A percentile compares a stretch with the other conserved stretches of the same genome.
Conservation (phyloP, 257 asterid genomes). For the Ajuga chamaepitys region DNA sequence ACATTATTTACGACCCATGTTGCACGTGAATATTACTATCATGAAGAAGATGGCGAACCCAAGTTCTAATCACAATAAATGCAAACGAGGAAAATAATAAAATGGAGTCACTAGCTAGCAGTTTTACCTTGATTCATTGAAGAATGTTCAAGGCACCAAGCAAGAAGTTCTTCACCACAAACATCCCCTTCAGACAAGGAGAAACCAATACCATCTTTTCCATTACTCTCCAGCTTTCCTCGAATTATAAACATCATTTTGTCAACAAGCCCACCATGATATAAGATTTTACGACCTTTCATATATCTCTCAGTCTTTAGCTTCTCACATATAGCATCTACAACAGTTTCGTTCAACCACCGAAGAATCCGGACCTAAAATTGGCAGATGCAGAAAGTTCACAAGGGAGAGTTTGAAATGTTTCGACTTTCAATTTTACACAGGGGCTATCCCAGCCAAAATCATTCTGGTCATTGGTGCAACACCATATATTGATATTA, state of each 20-base stretch:
- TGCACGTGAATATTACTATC: too few species aligned
- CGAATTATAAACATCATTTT: conserved; percentile 88
- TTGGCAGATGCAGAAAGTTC: not conserved
- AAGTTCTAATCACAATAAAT: too few species aligned
- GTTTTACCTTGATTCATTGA: conserved; percentile 57
- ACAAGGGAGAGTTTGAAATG: too few species aligned
- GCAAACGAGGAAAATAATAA: too few species aligned
- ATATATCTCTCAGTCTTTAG: conserved; percentile 73
- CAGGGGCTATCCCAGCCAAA: too few species aligned
- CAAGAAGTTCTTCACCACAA: conserved; percentile 95
- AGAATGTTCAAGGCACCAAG: conserved; percentile 96
- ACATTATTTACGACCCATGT: too few species aligned
- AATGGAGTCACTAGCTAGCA: too few species aligned
- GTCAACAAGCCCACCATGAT: conserved; percentile 64
- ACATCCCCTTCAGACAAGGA: conserved; percentile 70
- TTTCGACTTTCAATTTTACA: too few species aligned
- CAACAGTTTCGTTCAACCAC: conserved; percentile 64
- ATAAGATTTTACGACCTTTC: conserved; percentile 56
- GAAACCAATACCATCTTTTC: conserved; percentile 50
- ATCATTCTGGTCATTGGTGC: too few species aligned
- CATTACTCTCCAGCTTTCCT: conserved; percentile 66
- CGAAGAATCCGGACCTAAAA: conserved; percentile 72
- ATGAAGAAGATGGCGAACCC: too few species aligned
- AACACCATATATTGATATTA: too few species aligned
- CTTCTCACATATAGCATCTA: conserved; percentile 84